Evolutionary conservation across 257 asterid genomes (phyloP).

Genomic region (Ehretia macrophylla): DNA sequence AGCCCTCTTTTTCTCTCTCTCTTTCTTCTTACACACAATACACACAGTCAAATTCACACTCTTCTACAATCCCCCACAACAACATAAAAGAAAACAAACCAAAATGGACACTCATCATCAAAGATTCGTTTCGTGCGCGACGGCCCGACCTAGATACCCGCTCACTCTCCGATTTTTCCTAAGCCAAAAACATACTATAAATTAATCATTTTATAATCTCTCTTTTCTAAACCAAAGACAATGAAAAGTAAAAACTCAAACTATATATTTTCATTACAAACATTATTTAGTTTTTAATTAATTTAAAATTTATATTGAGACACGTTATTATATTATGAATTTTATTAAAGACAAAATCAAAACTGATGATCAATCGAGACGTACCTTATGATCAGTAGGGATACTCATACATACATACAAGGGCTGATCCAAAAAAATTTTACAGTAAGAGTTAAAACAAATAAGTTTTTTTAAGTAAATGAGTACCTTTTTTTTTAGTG

Average conservation of each 20-base stretch:
- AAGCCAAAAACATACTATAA: not conserved
- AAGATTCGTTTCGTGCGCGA: conserved; percentile 75
- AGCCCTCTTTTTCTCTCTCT: not conserved
- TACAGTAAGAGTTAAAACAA: too few species aligned
- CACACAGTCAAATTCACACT: not conserved
- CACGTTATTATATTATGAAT: too few species aligned
- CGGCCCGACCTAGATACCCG: conserved; percentile 72
- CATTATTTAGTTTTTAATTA: too few species aligned
- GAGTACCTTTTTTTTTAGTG: too few species aligned
- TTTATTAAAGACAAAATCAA: too few species aligned
- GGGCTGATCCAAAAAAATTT: too few species aligned
- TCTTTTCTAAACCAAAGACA: not conserved
- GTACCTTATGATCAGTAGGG: too few species aligned
- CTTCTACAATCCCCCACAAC: not conserved
- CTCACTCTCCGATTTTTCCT: conserved; percentile 27
- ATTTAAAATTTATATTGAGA: too few species aligned
- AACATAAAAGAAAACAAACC: not conserved
- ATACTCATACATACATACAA: too few species aligned
- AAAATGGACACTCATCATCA: conserved; percentile 14
- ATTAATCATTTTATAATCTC: not conserved
- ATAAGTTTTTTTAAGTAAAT: too few species aligned
- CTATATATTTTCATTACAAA: too few species aligned
- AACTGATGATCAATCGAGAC: too few species aligned
- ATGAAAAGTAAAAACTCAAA: not conserved
- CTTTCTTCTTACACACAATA: conserved; percentile 6